Conservation (phyloP, 768 basidiomycete species). For the Boletus reticulatus region DNA sequence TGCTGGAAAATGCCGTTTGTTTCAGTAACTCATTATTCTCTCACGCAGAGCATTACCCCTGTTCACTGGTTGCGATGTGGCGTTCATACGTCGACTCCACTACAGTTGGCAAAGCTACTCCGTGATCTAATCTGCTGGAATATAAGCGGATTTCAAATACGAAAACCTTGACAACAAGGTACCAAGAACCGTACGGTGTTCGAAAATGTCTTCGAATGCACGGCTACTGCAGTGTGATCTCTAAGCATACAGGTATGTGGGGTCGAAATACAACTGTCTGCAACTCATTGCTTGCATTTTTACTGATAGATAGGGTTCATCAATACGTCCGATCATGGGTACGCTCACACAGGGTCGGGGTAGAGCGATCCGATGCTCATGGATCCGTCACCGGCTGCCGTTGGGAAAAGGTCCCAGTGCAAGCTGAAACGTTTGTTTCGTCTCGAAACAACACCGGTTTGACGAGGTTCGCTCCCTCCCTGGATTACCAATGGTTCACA, state of each 20-base stretch:
- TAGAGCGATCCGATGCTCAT: neutral
- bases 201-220: neutral
- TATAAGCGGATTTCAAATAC: slow-evolving; percentile 15
- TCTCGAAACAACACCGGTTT: neutral
- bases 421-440: slow-evolving; percentile 22
- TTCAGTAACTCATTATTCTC: neutral
- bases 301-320: neutral
- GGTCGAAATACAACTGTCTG: neutral
- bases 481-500: neutral
- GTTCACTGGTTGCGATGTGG: neutral
- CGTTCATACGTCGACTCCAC: neutral
- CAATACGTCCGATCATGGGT: neutral
- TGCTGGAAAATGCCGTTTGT: neutral
- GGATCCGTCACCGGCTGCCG: neutral
- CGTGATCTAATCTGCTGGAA: neutral
- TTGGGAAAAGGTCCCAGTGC: neutral
- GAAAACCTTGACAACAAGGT: neutral
- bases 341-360: neutral
- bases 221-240: neutral
- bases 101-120: neutral
- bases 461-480: neutral
- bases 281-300: neutral
- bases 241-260: neutral
- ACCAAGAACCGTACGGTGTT: neutral
- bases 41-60: neutral